Base-by-base conservation (phyloP, 2,329 filamentous ascomycete genomes). In the Trichoderma lentiforme region DNA sequence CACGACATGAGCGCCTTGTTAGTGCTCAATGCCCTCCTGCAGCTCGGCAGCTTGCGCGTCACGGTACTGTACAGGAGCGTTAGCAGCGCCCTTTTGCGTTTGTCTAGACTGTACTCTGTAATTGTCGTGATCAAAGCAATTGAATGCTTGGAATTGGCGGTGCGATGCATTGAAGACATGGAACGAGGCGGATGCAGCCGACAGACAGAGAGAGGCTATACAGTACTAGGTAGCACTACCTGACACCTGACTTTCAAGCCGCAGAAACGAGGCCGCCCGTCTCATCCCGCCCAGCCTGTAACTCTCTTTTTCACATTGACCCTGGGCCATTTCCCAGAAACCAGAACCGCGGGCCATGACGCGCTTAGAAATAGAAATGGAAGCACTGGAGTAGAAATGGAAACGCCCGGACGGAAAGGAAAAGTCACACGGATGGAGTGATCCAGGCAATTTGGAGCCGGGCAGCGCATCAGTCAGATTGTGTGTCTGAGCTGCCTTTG, bases 321-420 rank as follows among this genome's bases (percentile, higher is more conserved):
- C 62, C 43, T 67, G 47, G 30, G 30, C 32, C 7, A 36, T 51
- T 65, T 70, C 56, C 66, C 66, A 43, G 57, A 70, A n/a, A 70
- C 66, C 66, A 70, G 66, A 61, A 51, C 57, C n/a, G 66, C 39
- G 66, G 66, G 57, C 30, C 66, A 34, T 28, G 66, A 28, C 36
- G 30, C 66, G 57, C 57, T 53, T 62, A 36, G 56, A 62, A 69
- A 68, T 68, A 66, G 36, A 39, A 39, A 43, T 43, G 15, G 36
- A 43, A 43, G 15, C 34, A 15, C 34, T 43, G 36, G 36, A 43
- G 15, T 43, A 18, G 21, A 56, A 53, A 14, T 24, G 32, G 47
- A 66, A 34, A 30, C 56, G 28, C 56, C 28, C 56, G 56, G 56
- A 51, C 14, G 36, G 36, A 28, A 18, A 63, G 39, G 36, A 28